phyloP scores from a whole-genome alignment of 306 rosid genomes.

The Albizia julibrissin region DNA sequence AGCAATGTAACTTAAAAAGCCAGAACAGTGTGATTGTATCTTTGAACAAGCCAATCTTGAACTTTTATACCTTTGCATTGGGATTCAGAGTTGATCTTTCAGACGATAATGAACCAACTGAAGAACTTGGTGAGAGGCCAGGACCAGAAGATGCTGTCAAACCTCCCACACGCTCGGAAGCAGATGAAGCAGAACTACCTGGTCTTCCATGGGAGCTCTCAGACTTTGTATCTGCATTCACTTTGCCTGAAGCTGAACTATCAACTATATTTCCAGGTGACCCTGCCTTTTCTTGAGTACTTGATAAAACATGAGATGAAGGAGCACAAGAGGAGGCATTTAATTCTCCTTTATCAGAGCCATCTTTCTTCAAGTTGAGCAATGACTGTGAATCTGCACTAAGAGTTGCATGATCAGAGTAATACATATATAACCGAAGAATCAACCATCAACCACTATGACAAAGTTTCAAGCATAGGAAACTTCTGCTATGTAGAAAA shows the following conservation, averaged over 20 bases:
- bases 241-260: conserved; percentile 46
- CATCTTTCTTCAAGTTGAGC: conserved; percentile 52
- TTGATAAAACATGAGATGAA: conserved; percentile 44
- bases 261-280: conserved; percentile 47
- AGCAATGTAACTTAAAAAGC: conserved; percentile 15
- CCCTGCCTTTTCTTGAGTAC: conserved; percentile 56
- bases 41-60: conserved; percentile 10
- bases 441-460: background rate
- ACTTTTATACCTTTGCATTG: conserved; percentile 78
- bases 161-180: conserved; percentile 53
- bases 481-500: conserved; percentile 32
- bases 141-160: conserved; percentile 53
- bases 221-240: conserved; percentile 48
- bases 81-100: conserved; percentile 84
- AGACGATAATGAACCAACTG: conserved; percentile 83
- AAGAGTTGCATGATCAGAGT: conserved; percentile 19
- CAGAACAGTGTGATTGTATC: background rate
- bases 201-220: conserved; percentile 56
- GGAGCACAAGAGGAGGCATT: conserved; percentile 55
- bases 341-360: conserved; percentile 53
- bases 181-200: conserved; percentile 63
- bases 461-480: conserved; percentile 10
- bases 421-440: conserved; percentile 21
- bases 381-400: conserved; percentile 58
- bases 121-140: conserved; percentile 88